Evolutionary conservation across 2,329 filamentous ascomycete species (phyloP).

Genomic region (Curvularia verruculosa): DNA sequence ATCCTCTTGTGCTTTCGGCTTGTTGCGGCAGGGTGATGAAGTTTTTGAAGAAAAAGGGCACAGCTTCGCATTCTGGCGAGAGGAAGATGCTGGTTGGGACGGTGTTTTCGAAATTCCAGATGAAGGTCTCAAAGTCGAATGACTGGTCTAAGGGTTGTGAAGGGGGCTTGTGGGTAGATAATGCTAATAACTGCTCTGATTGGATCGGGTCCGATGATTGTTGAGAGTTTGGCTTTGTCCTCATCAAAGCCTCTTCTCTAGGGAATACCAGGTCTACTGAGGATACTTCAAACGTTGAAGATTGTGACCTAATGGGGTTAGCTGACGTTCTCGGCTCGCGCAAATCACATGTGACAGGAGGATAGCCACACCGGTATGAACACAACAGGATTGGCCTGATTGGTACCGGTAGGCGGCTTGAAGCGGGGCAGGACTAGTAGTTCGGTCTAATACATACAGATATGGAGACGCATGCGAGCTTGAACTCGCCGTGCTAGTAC

Average conservation of each 20-base stretch:
- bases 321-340: constrained; percentile 1
- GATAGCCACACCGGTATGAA: background rate
- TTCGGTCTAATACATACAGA: constrained; percentile 32
- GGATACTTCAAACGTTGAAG: constrained; percentile 25
- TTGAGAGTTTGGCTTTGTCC: constrained; percentile 19
- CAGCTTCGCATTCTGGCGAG: constrained; percentile 46
- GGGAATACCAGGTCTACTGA: constrained; percentile 15
- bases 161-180: constrained; percentile 26
- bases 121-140: constrained; percentile 36
- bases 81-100: constrained; percentile 37
- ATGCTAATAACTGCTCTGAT: constrained; percentile 29
- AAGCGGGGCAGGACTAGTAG: background rate
- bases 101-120: constrained; percentile 39
- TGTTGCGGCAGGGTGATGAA: constrained; percentile 49
- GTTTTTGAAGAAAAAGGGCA: constrained; percentile 52
- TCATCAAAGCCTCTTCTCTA: constrained; percentile 9
- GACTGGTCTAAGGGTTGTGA: constrained; percentile 18
- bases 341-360: constrained; percentile 4
- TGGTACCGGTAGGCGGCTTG: background rate
- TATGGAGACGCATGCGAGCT: constrained; percentile 40
- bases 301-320: constrained; percentile 30
- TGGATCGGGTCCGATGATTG: constrained; percentile 18
- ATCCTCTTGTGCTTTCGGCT: constrained; percentile 48
- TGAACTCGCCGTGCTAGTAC: constrained; percentile 20
- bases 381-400: background rate